These are phyloP conservation scores for Botryosphaeria dothidea DNA, from an alignment of 2,329 filamentous ascomycete species.

Conservation along the genomic window DNA sequence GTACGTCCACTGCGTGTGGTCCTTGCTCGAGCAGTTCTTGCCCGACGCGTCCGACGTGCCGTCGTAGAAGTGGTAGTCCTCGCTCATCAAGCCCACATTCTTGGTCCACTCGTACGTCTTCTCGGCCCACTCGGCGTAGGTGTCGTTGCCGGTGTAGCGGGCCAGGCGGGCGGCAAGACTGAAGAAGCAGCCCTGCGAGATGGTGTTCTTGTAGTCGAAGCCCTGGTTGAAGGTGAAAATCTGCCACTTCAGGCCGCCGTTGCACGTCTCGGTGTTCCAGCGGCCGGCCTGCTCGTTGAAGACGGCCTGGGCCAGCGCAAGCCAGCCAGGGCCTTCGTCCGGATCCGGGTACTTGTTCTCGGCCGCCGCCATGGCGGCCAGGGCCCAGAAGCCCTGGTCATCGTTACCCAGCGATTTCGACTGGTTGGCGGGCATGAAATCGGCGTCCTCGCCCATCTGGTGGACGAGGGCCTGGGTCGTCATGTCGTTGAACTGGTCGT, in stretches of 20 bases:
- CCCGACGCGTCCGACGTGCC: conserved; percentile 40
- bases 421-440: conserved; percentile 63
- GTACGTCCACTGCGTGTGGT: conserved; percentile 50
- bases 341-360: conserved; percentile 51
- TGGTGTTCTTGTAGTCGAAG: conserved; percentile 59
- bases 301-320: conserved; percentile 73
- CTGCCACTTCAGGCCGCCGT: conserved; percentile 82
- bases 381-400: conserved; percentile 61
- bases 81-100: conserved; percentile 57
- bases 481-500: conserved; percentile 40
- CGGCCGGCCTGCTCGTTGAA: conserved; percentile 76
- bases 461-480: conserved; percentile 62
- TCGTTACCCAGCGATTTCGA: conserved; percentile 54
- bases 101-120: conserved; percentile 60
- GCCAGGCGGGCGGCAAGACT: conserved; percentile 67
- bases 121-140: conserved; percentile 75
- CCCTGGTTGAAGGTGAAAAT: conserved; percentile 78
- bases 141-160: conserved; percentile 75
- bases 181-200: conserved; percentile 61
- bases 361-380: conserved; percentile 59
- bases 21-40: conserved; percentile 44
- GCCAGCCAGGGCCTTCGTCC: conserved; percentile 62
- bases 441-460: conserved; percentile 70
- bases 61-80: conserved; percentile 46
- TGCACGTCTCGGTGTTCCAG: conserved; percentile 68